A percentile compares a stretch with the other conserved stretches of the same genome.
Evolutionary conservation across 768 basidiomycete species (phyloP).

Genomic region (Macrolepiota dolichaula): DNA sequence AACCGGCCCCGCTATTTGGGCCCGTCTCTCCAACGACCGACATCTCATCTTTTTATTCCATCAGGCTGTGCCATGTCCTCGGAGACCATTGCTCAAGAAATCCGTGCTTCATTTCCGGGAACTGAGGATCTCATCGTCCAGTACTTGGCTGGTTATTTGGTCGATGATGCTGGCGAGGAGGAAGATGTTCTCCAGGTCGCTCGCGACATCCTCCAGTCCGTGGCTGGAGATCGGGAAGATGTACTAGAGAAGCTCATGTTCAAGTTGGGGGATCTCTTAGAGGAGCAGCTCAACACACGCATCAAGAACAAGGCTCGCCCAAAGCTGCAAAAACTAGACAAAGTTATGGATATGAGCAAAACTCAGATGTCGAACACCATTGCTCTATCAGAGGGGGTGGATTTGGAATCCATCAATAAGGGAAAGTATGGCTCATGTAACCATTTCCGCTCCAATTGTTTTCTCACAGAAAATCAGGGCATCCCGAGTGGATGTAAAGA

Average conservation of each 20-base stretch:
- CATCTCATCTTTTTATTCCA: background rate
- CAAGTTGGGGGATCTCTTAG: slow-evolving; percentile 58
- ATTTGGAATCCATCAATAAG: slow-evolving; percentile 90
- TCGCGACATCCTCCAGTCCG: slow-evolving; percentile 71
- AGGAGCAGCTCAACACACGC: slow-evolving; percentile 59
- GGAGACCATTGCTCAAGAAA: slow-evolving; percentile 77
- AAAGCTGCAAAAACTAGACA: slow-evolving; percentile 74
- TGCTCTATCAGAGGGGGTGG: slow-evolving; percentile 77
- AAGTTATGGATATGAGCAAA: slow-evolving; percentile 87
- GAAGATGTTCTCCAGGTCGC: slow-evolving; percentile 82
- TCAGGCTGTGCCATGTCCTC: slow-evolving; percentile 48
- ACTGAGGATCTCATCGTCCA: slow-evolving; percentile 85
- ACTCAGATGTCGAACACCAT: slow-evolving; percentile 77
- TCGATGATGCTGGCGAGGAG: slow-evolving; percentile 87
- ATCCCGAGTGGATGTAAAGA: slow-evolving; percentile 91
- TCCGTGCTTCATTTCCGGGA: slow-evolving; percentile 63
- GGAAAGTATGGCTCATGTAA: slow-evolving; percentile 61
- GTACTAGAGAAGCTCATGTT: slow-evolving; percentile 66
- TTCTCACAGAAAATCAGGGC: slow-evolving; percentile 40
- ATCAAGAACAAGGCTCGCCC: slow-evolving; percentile 58
- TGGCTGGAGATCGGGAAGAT: slow-evolving; percentile 57
- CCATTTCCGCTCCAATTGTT: slow-evolving; percentile 14
- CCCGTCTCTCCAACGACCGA: slow-evolving; percentile 2
- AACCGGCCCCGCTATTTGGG: background rate
- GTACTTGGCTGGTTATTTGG: slow-evolving; percentile 83